These are phyloP conservation scores for Termitomyces bulborhizus DNA, from an alignment of 768 basidiomycete species.

Conservation along the genomic window DNA sequence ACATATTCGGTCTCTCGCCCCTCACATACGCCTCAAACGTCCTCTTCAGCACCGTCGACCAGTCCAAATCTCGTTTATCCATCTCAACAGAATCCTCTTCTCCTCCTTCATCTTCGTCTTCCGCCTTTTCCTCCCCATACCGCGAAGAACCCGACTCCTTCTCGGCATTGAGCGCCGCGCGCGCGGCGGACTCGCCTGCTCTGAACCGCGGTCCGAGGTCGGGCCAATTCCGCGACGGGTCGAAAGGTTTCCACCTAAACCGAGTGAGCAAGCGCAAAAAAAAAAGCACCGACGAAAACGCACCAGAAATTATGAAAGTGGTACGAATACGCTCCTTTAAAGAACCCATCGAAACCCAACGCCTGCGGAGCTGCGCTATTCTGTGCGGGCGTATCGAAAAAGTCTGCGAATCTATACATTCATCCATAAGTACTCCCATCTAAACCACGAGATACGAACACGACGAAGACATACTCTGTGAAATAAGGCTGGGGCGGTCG, in stretches of 20 bases:
- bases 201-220: constrained; percentile 80
- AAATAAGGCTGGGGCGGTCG: constrained; percentile 92
- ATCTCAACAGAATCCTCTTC: constrained; percentile 19
- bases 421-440: no score
- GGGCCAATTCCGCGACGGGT: constrained; percentile 82
- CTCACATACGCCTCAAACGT: constrained; percentile 91
- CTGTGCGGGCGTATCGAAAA: constrained; percentile 69
- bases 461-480: constrained; percentile 48
- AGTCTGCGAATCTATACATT: constrained; percentile 62
- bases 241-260: constrained; percentile 90
- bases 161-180: constrained; percentile 30
- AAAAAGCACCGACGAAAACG: background rate
- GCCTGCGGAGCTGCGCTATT: constrained; percentile 76
- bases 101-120: constrained; percentile 27
- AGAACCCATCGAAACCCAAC: constrained; percentile 87
- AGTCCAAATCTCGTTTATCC: constrained; percentile 76
- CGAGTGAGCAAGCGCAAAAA: no score
- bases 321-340: constrained; percentile 88
- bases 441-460: no score
- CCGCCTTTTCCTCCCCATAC: background rate
- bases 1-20: constrained; percentile 88
- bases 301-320: constrained; percentile 94
- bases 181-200: constrained; percentile 64
- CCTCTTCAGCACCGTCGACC: constrained; percentile 87
- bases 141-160: constrained; percentile 10